A percentile compares a stretch with the other conserved stretches of the same genome.
These are phyloP conservation scores for Scheffersomyces insectosa DNA, from an alignment of 1,139 yeast genomes.

Conservation along the genomic window DNA sequence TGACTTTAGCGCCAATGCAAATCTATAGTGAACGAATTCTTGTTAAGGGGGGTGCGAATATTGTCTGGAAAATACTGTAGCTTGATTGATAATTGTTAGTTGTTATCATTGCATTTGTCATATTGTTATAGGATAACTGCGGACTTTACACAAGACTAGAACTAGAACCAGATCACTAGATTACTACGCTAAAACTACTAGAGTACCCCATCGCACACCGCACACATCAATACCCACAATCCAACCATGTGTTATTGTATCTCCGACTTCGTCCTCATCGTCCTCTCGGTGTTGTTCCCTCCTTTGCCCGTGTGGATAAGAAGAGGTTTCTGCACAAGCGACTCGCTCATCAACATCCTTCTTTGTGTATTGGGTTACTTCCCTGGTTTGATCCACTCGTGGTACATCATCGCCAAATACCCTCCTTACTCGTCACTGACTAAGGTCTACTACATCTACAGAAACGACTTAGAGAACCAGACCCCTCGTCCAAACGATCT, in stretches of 20 bases:
- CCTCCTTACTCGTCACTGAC: slow-evolving; percentile 28
- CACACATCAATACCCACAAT: neutral
- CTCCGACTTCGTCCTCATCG: slow-evolving; percentile 56
- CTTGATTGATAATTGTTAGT: too few species aligned
- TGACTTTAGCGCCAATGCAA: too few species aligned
- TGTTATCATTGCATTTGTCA: too few species aligned
- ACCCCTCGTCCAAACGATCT: slow-evolving; percentile 20
- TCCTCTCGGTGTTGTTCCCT: slow-evolving; percentile 64
- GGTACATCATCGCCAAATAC: slow-evolving; percentile 60
- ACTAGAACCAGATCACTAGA: too few species aligned
- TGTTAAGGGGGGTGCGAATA: too few species aligned
- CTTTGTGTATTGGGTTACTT: slow-evolving; percentile 62
- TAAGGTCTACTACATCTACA: slow-evolving; percentile 33
- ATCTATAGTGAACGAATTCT: too few species aligned
- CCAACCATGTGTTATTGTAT: slow-evolving; percentile 15
- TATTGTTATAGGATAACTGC: too few species aligned
- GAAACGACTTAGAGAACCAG: slow-evolving; percentile 36
- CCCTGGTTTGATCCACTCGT: slow-evolving; percentile 68
- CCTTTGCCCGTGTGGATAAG: slow-evolving; percentile 74
- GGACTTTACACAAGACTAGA: too few species aligned
- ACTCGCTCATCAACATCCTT: slow-evolving; percentile 58
- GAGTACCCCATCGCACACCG: neutral
- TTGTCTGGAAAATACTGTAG: too few species aligned
- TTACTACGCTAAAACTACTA: too few species aligned
- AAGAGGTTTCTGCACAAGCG: slow-evolving; percentile 63